Percentiles rank a stretch among this genome's conserved stretches.
These are phyloP conservation scores for Fraxinus velutina DNA, from an alignment of 305 asterid species.

Conservation along the genomic window DNA sequence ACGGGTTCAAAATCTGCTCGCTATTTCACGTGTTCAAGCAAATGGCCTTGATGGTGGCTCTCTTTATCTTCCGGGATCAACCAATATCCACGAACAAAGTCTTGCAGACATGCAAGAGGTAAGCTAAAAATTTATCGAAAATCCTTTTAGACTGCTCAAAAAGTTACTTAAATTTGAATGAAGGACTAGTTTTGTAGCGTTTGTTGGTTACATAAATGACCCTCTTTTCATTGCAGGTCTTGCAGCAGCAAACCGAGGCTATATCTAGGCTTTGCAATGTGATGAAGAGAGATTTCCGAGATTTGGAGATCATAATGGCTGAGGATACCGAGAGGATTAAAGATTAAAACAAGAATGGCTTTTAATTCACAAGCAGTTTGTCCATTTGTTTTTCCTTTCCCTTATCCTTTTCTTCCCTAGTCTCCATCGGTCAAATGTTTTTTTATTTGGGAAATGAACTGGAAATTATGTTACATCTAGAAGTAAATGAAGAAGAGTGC, in stretches of 20 bases:
- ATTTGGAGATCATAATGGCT: slow-evolving; percentile 88
- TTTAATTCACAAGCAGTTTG: background rate
- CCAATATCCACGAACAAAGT: slow-evolving; percentile 81
- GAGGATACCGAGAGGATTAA: slow-evolving; percentile 63
- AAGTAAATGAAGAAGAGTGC: background rate
- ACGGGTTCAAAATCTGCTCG: slow-evolving; percentile 84
- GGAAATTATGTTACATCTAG: background rate
- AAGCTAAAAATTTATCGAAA: slow-evolving; percentile 6
- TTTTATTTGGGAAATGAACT: background rate
- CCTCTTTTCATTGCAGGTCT: slow-evolving; percentile 43
- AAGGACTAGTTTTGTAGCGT: background rate
- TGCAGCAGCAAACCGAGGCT: slow-evolving; percentile 91
- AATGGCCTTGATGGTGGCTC: slow-evolving; percentile 71
- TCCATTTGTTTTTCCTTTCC: background rate
- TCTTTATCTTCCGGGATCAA: slow-evolving; percentile 72
- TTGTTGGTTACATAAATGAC: background rate
- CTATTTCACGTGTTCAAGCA: slow-evolving; percentile 66
- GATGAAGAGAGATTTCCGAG: slow-evolving; percentile 78
- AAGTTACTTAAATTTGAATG: background rate
- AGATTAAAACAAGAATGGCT: slow-evolving; percentile 20
- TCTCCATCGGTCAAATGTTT: background rate
- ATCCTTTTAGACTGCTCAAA: background rate
- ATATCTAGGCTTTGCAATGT: slow-evolving; percentile 80
- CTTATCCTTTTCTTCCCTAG: no score
- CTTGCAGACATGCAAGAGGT: slow-evolving; percentile 96